Evolutionary conservation across 1,139 yeast genomes (phyloP).

Genomic region (Kurtzmaniella quercitrusa): DNA sequence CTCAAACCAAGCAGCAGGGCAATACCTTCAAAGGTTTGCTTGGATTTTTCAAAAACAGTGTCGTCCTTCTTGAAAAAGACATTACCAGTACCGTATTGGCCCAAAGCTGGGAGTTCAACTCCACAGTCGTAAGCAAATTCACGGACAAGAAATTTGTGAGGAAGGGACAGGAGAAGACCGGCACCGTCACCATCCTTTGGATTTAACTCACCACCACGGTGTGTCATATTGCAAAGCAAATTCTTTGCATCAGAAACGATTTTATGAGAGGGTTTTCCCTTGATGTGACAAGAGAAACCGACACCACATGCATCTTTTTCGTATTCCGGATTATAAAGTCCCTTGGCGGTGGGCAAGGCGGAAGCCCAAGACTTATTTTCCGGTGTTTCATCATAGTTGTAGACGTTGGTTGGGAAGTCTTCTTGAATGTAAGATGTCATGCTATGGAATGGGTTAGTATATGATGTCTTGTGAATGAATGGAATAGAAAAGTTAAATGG

Average conservation of each 20-base stretch:
- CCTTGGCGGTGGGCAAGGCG: conserved; percentile 80
- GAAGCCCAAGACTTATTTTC: conserved; percentile 90
- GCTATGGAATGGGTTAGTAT: background rate
- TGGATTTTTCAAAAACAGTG: conserved; percentile 60
- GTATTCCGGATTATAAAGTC: conserved; percentile 87
- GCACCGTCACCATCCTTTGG: conserved; percentile 99
- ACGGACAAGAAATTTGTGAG: conserved; percentile 79
- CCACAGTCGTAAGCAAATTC: conserved; percentile 72
- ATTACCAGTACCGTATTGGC: conserved; percentile 95
- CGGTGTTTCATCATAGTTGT: conserved; percentile 70
- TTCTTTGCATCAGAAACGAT: conserved; percentile 87
- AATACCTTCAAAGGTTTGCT: conserved; percentile 71
- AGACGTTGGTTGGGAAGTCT: conserved; percentile 41
- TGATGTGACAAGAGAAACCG: conserved; percentile 93
- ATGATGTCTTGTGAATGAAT: background rate
- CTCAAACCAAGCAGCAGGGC: conserved; percentile 73
- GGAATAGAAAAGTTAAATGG: background rate
- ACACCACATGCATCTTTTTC: conserved; percentile 99
- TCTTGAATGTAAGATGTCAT: conserved; percentile 38
- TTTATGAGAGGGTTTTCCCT: conserved; percentile 84
- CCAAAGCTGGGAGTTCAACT: conserved; percentile 62
- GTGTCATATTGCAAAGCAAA: conserved; percentile 95
- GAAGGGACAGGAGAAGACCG: conserved; percentile 90
- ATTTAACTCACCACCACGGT: conserved; percentile 96
- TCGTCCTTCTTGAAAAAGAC: conserved; percentile 85